Evolutionary conservation across 148 eudicot species (phyloP).

Genomic region (Camellia lanceoleosa): DNA sequence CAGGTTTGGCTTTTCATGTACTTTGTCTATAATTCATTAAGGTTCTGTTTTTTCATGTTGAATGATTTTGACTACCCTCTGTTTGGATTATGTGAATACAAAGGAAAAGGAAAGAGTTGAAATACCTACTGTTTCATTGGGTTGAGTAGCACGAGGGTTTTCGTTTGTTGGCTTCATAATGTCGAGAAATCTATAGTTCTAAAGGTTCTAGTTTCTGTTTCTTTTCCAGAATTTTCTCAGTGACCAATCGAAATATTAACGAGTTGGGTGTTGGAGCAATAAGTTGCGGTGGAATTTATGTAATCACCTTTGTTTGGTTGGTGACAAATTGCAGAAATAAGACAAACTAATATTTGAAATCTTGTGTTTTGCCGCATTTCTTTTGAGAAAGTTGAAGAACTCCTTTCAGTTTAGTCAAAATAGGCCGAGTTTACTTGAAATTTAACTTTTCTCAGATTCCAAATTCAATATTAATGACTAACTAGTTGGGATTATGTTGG

Average conservation of each 20-base stretch:
- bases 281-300: not conserved
- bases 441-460: not conserved
- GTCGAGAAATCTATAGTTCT: not conserved
- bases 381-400: not conserved
- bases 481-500: not conserved
- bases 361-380: not conserved
- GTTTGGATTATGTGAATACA: not conserved
- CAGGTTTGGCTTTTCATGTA: conserved; percentile 41
- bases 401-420: not conserved
- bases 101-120: not conserved
- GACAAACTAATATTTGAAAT: not conserved
- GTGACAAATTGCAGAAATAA: not conserved
- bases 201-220: not conserved
- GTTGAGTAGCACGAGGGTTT: not conserved
- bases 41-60: not conserved
- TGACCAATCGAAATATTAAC: not conserved
- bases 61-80: not conserved
- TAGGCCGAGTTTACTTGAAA: not conserved
- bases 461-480: not conserved
- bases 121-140: not conserved
- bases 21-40: not conserved
- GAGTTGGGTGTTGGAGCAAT: not conserved
- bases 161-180: not conserved
- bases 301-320: conserved; percentile 2
- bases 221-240: not conserved